Evolutionary conservation across 352 stramenopile species (phyloP).

Genomic region (Globisporangium cederbergense): DNA sequence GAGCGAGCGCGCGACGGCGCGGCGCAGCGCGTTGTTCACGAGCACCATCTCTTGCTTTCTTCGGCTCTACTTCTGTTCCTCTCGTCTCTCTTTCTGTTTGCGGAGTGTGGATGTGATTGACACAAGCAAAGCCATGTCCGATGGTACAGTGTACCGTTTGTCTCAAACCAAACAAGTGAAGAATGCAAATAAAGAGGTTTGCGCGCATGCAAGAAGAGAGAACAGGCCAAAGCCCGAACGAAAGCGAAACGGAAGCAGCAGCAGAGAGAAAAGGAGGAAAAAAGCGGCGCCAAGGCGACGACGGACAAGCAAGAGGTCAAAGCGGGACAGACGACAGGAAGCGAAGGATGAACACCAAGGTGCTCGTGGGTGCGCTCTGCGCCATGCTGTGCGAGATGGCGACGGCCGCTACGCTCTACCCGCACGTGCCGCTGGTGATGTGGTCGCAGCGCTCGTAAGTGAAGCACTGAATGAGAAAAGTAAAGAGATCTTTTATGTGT

Average conservation of each 20-base stretch:
- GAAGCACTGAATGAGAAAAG: background rate
- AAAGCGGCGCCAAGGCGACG: background rate
- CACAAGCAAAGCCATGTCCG: background rate
- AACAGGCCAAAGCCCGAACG: no score
- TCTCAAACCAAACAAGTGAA: no score
- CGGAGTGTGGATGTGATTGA: conserved; percentile 8
- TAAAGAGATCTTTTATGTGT: conserved; percentile 2
- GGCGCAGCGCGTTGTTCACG: conserved; percentile 28
- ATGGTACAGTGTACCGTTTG: no score
- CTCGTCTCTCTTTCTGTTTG: conserved; percentile 9
- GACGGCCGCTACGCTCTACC: conserved; percentile 27
- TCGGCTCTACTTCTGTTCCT: conserved; percentile 5
- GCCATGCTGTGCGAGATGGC: conserved; percentile 23
- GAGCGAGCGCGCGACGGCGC: conserved; percentile 19
- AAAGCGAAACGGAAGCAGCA: conserved; percentile 16
- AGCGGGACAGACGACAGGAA: conserved; percentile 11
- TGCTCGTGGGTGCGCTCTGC: conserved; percentile 17
- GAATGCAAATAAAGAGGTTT: no score
- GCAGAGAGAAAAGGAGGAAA: conserved; percentile 24
- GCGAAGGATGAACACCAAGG: conserved; percentile 25
- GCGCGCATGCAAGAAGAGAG: no score
- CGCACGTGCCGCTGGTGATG: conserved; percentile 57
- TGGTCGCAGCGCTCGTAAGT: conserved; percentile 70
- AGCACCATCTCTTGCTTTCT: conserved; percentile 23
- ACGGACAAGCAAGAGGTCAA: conserved; percentile 10